Evolutionary conservation across 1,284 basidiomycete species (phyloP).

Genomic region (Neonothopanus nambi): DNA sequence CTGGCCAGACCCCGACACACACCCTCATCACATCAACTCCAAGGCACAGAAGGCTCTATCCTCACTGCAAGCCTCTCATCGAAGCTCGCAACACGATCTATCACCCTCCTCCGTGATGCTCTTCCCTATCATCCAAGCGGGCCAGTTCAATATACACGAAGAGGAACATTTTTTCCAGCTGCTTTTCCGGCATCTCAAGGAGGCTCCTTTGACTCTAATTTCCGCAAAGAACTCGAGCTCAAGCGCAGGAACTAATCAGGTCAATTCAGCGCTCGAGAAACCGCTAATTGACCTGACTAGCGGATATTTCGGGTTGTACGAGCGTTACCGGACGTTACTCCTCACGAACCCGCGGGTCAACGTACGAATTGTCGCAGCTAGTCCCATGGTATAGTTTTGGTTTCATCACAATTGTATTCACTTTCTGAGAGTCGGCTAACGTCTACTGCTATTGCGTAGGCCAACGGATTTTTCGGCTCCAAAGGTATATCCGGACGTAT

Average conservation of each 20-base stretch:
- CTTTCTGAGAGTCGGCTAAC: too few species aligned
- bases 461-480: constrained; percentile 95
- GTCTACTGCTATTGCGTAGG: constrained; percentile 50
- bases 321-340: constrained; percentile 78
- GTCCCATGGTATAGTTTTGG: constrained; percentile 83
- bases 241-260: constrained; percentile 8
- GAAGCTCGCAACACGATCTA: constrained; percentile 21
- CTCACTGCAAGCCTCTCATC: constrained; percentile 49
- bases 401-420: not conserved
- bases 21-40: constrained; percentile 62
- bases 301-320: constrained; percentile 92
- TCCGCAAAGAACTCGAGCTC: not conserved
- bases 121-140: constrained; percentile 84
- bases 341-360: constrained; percentile 55
- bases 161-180: constrained; percentile 68
- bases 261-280: constrained; percentile 13
- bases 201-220: not conserved
- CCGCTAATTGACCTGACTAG: constrained; percentile 80
- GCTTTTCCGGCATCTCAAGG: constrained; percentile 52
- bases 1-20: constrained; percentile 58
- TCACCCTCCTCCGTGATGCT: constrained; percentile 52
- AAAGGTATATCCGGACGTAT: constrained; percentile 89
- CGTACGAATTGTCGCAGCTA: constrained; percentile 81
- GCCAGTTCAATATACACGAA: constrained; percentile 80
- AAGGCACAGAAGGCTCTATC: constrained; percentile 48